Evolutionary conservation across 768 basidiomycete species (phyloP).

Genomic region (Trametes elegans): DNA sequence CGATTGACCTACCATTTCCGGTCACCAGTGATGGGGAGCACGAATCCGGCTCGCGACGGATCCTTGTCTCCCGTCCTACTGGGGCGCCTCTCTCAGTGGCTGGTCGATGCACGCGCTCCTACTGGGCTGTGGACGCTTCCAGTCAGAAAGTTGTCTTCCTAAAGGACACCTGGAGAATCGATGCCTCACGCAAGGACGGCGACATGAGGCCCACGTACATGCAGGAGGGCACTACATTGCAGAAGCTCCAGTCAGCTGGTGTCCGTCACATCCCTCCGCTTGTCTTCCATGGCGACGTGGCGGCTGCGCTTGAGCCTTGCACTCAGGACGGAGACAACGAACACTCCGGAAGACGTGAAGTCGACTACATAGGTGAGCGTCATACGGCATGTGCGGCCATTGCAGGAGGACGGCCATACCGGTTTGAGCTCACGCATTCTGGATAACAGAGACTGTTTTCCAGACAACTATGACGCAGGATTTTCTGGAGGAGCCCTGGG

Average conservation of each 20-base stretch:
- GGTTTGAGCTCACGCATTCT: no score
- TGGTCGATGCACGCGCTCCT: slow-evolving; percentile 2
- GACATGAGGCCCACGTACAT: no score
- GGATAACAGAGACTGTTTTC: no score
- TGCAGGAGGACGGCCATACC: no score
- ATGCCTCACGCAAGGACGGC: not conserved
- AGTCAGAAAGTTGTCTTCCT: not conserved
- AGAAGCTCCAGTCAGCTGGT: no score
- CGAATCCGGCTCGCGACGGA: no score
- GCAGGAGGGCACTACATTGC: no score
- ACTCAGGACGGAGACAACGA: not conserved
- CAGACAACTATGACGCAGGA: not conserved
- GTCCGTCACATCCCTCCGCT: not conserved
- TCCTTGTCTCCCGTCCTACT: slow-evolving; percentile 7
- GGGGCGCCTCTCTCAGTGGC: not conserved
- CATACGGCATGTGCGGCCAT: no score
- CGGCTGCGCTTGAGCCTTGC: no score
- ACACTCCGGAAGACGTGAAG: no score
- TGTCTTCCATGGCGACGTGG: not conserved
- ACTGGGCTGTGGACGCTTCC: slow-evolving; percentile 2
- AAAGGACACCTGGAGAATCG: slow-evolving; percentile 14
- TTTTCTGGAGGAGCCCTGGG: not conserved
- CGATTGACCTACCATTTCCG: not conserved
- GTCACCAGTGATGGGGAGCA: not conserved
- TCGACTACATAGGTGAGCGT: no score